Percentiles rank a stretch among this genome's conserved stretches.
Conservation (phyloP, 768 basidiomycete species). For the Thelephora ganbajun region DNA sequence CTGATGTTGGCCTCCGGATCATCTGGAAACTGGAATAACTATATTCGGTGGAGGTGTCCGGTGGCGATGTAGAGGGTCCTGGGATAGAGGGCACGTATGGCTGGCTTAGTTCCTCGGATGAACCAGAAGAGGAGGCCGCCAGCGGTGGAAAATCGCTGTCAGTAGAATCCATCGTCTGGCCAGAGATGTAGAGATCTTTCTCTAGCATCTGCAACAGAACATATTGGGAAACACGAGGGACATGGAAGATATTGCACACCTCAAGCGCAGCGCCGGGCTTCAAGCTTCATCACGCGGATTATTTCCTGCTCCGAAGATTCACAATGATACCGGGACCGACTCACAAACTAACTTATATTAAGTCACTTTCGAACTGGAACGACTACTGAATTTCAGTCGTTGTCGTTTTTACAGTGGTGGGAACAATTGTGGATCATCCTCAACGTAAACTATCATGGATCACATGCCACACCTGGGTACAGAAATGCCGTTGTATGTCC, state of each 20-base stretch:
- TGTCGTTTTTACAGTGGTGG: too few species aligned
- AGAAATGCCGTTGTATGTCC: too few species aligned
- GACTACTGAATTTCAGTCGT: too few species aligned
- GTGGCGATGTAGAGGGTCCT: too few species aligned
- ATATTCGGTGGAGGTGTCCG: neutral
- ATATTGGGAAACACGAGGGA: neutral
- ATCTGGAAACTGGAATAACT: neutral
- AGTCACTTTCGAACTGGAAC: too few species aligned
- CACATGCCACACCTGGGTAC: too few species aligned
- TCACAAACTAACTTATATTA: too few species aligned
- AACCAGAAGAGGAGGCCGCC: neutral
- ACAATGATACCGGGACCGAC: neutral
- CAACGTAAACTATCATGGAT: too few species aligned
- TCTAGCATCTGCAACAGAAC: constrained; percentile 39
- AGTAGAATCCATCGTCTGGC: constrained; percentile 23
- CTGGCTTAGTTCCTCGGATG: neutral
- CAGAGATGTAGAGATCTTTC: constrained; percentile 64
- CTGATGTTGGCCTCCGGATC: too few species aligned
- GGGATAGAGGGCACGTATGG: too few species aligned
- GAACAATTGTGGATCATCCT: too few species aligned
- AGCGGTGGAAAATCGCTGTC: neutral
- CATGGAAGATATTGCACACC: constrained; percentile 22
- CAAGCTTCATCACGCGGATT: constrained; percentile 58
- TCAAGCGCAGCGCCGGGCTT: constrained; percentile 63
- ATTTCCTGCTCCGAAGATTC: constrained; percentile 30